A percentile compares a stretch with the other conserved stretches of the same genome.
phyloP scores from a whole-genome alignment of 306 rosid genomes.

The Adenanthera pavonina region DNA sequence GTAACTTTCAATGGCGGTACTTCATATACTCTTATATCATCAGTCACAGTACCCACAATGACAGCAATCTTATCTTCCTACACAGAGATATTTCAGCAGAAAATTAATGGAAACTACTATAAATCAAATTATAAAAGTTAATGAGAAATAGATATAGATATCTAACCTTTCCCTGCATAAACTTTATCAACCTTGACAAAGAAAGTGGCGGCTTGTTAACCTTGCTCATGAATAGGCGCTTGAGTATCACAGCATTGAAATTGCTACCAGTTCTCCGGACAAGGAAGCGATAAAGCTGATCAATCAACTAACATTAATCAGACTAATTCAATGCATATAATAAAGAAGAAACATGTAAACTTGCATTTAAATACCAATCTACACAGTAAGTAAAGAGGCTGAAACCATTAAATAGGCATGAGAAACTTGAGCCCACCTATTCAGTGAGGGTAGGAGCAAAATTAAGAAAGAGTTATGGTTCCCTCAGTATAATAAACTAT shows the following conservation, averaged over 20 bases:
- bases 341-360: background rate
- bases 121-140: background rate
- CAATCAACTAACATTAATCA: slow-evolving; percentile 30
- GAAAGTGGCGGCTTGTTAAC: slow-evolving; percentile 86
- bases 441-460: background rate
- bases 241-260: slow-evolving; percentile 76
- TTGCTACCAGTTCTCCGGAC: slow-evolving; percentile 85
- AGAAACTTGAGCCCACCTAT: background rate
- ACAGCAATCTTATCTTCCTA: slow-evolving; percentile 78
- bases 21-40: slow-evolving; percentile 70
- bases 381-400: background rate
- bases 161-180: slow-evolving; percentile 72
- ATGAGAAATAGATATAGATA: background rate
- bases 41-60: slow-evolving; percentile 74
- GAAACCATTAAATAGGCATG: background rate
- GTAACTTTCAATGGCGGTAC: slow-evolving; percentile 79
- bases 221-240: slow-evolving; percentile 86
- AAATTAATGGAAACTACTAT: slow-evolving; percentile 7
- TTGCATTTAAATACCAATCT: background rate
- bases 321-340: slow-evolving; percentile 6
- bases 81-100: slow-evolving; percentile 6
- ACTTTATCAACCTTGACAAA: slow-evolving; percentile 71
- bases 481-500: slow-evolving; percentile 57
- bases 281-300: slow-evolving; percentile 86
- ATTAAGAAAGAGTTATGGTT: slow-evolving; percentile 22